phyloP scores from a whole-genome alignment of 2,329 filamentous ascomycete species.

The Penicillium sp. region DNA sequence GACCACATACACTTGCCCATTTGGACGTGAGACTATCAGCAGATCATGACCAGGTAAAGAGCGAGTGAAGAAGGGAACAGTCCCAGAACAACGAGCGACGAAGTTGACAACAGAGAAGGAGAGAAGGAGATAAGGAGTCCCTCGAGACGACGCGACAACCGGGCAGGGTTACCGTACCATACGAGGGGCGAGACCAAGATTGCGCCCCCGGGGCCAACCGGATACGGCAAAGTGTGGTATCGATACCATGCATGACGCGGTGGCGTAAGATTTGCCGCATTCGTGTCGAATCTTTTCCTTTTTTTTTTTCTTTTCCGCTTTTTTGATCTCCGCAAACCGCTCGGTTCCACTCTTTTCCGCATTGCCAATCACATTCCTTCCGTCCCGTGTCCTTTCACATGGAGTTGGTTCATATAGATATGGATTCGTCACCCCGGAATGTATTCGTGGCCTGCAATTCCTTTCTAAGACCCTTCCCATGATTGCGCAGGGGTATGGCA shows the following conservation, averaged over 20 bases:
- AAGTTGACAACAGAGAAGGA: conserved; percentile 4
- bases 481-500: conserved; percentile 7
- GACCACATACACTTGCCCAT: conserved; percentile 41
- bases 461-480: conserved; percentile 1
- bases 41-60: conserved; percentile 29
- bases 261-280: not conserved
- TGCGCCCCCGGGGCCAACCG: conserved; percentile 1
- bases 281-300: not conserved
- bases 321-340: not conserved
- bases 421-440: conserved; percentile 18
- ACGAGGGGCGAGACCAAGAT: conserved; percentile 14
- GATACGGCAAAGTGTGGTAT: conserved; percentile 11
- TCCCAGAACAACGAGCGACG: conserved; percentile 4
- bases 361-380: not conserved
- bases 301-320: not conserved
- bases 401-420: conserved; percentile 8
- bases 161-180: conserved; percentile 13
- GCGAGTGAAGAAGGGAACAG: conserved; percentile 8
- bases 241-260: conserved; percentile 7
- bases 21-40: conserved; percentile 23
- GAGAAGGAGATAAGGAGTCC: conserved; percentile 16
- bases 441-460: conserved; percentile 8
- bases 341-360: not conserved
- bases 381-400: not conserved
- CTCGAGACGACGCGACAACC: conserved; percentile 21